These are phyloP conservation scores for Zarea fungicola DNA, from an alignment of 2,329 filamentous ascomycete species.

Conservation along the genomic window DNA sequence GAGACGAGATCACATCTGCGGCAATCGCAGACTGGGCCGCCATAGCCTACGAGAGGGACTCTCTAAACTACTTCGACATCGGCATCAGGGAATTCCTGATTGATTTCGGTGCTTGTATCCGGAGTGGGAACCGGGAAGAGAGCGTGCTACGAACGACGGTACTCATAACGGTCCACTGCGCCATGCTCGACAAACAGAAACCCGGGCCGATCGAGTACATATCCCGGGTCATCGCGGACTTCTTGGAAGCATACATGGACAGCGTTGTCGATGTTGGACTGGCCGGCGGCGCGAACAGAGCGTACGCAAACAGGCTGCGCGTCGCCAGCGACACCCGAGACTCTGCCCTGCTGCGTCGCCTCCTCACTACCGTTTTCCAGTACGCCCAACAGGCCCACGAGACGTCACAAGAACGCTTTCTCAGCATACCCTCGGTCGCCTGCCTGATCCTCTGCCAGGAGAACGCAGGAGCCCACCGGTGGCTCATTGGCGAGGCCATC, in stretches of 20 bases:
- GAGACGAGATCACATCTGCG: too few species aligned
- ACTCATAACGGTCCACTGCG: background rate
- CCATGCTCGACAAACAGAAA: background rate
- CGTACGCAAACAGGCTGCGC: background rate
- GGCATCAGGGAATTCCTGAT: background rate
- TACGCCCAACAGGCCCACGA: background rate
- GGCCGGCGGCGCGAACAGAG: background rate
- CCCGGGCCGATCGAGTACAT: background rate
- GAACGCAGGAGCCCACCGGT: background rate
- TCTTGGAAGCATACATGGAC: background rate
- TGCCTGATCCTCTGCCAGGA: slow-evolving; percentile 1
- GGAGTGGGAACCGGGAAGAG: background rate
- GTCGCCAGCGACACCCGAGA: background rate
- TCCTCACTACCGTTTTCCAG: background rate
- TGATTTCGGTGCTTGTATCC: background rate
- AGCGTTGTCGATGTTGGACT: background rate
- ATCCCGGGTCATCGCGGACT: background rate
- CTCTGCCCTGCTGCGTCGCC: background rate
- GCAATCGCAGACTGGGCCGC: background rate
- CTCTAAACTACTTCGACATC: background rate
- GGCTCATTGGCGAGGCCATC: background rate
- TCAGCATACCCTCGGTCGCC: background rate
- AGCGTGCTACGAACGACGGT: background rate
- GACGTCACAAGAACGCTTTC: background rate
- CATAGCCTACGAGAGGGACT: background rate